Percentiles rank a stretch among this genome's conserved stretches.
These are phyloP conservation scores for Picea glauca DNA, from an alignment of 75 land plant species.

Conservation along the genomic window DNA sequence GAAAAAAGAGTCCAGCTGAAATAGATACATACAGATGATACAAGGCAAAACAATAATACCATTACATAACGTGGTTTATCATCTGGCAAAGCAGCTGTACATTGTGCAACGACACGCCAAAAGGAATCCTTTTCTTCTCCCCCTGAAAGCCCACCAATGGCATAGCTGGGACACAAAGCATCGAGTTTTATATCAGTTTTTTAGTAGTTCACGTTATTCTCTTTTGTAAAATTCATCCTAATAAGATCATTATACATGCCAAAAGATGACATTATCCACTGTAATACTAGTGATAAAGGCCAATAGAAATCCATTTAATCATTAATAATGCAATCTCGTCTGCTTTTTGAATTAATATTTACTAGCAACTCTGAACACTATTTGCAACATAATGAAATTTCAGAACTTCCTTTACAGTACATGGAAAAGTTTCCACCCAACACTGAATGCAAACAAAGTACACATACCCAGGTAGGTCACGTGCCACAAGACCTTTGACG, in stretches of 20 bases:
- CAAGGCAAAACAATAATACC: conserved; percentile 37
- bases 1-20: neutral
- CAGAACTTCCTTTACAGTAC: too few relatives aligned
- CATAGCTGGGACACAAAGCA: conserved; percentile 53
- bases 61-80: conserved; percentile 99
- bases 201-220: too few relatives aligned
- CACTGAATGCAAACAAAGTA: neutral
- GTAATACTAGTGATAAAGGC: too few relatives aligned
- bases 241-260: too few relatives aligned
- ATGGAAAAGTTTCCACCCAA: neutral
- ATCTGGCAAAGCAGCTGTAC: conserved; percentile 96
- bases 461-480: conserved; percentile 92
- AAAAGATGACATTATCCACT: too few relatives aligned
- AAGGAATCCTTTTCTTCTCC: conserved; percentile 98
- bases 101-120: conserved; percentile 99
- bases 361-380: too few relatives aligned
- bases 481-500: conserved; percentile 86
- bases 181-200: too few relatives aligned
- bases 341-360: too few relatives aligned
- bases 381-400: too few relatives aligned
- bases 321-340: too few relatives aligned
- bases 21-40: neutral
- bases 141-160: conserved; percentile 99
- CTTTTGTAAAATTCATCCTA: too few relatives aligned
- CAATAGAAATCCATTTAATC: too few relatives aligned